phyloP scores from a whole-genome alignment of 179 eudicot genomes.

The Nepenthes alata region DNA sequence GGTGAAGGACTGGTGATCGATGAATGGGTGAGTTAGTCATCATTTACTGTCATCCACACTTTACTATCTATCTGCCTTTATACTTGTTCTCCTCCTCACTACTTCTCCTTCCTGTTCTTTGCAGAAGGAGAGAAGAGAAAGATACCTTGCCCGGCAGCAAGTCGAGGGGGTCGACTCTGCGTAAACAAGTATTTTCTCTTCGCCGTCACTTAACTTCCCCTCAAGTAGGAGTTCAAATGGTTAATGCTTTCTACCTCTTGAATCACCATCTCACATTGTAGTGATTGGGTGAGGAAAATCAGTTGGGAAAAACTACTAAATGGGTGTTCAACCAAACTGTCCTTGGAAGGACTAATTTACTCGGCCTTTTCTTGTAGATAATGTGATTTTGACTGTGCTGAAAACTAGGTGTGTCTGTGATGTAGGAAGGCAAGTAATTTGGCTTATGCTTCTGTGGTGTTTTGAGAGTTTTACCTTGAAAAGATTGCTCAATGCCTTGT shows the following conservation, averaged over 20 bases:
- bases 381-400: not conserved
- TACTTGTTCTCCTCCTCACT: not conserved
- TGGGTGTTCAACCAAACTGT: not conserved
- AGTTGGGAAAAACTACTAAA: not conserved
- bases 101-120: not conserved
- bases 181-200: slow-evolving; percentile 7
- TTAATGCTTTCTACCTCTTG: not conserved
- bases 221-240: not conserved
- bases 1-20: slow-evolving; percentile 49
- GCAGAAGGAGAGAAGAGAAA: slow-evolving; percentile 44
- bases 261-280: not conserved
- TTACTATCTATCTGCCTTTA: not conserved
- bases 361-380: not conserved
- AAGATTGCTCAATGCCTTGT: too few relatives aligned
- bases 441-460: too few relatives aligned
- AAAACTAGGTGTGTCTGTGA: not conserved
- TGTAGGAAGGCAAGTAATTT: too few relatives aligned
- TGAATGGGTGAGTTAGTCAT: slow-evolving; percentile 30
- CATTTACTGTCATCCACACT: not conserved
- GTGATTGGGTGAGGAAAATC: not conserved
- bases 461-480: too few relatives aligned
- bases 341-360: not conserved
- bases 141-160: slow-evolving; percentile 40
- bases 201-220: not conserved
- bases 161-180: slow-evolving; percentile 35